Base-by-base conservation (phyloP, 2,329 filamentous ascomycete genomes). In the Phialocephala subalpina region DNA sequence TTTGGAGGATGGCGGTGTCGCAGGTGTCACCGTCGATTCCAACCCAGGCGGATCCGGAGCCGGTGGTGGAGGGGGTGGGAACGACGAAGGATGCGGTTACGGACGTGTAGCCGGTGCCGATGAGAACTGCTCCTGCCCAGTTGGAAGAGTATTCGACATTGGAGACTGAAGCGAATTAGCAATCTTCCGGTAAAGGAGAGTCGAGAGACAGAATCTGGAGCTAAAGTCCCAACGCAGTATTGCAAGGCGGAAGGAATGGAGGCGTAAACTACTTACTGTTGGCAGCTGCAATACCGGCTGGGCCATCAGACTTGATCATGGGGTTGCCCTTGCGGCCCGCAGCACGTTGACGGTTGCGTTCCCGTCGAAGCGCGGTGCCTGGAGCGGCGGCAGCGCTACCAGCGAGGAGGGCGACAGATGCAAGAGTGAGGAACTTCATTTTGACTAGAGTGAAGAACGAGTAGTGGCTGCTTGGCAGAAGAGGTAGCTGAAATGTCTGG, bases 11-110 rank as follows among this genome's bases (percentile, higher is more conserved):
- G 12, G 84, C 83, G 1, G 77, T 78, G 36, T 73, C 74, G 75
- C 84, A 87, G 5, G 83, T 85, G 71, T 86, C 83, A 16, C 86
- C 86, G 65, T 88, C 86, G 65, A 88, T 87, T 29, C 86, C 86
- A 11, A 88, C 84, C 86, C 85, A 88, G 12, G 84, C 85, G 2
- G 83, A 82, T 25, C 82, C 83, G 56, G 82, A 81, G 70, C 84
- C 82, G 22, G 78, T 71, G 8, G 78, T 72, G 3, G 55, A 58
- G 9, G 62, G n/a, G 0, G 79, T 79, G 2, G 86, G 86, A 5
- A 87, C 82, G 1, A 78, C 83, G 75, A 89, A 85, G 16, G 82
- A 81, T 20, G 81, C 86, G 3, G 81, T 81, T 27, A 87, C 86
- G n/a, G 78, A 75, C 36, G 80, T 86, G 77, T 83, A 87, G 61